Percentiles rank a stretch among this genome's conserved stretches.
Conservation (phyloP, 2,329 filamentous ascomycete genomes). For the Phyllosticta paracitricarpa region DNA sequence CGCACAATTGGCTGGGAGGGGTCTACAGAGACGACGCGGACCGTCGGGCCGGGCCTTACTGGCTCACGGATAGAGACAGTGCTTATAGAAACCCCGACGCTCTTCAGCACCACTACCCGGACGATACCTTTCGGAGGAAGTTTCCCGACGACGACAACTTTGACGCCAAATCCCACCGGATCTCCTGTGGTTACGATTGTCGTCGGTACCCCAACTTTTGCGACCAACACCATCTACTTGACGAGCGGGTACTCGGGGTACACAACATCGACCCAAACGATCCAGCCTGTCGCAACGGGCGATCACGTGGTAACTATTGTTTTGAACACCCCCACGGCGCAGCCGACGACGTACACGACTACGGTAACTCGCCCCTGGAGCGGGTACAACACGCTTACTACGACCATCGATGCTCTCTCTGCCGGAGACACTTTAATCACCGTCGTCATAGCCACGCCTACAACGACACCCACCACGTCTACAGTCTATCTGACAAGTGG, state of each 20-base stretch:
- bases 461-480: not conserved
- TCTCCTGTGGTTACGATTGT: not conserved
- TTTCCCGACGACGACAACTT: not conserved
- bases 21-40: not conserved
- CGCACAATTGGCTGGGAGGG: not conserved
- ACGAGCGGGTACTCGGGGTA: not conserved
- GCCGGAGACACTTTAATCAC: not conserved
- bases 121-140: not conserved
- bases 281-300: not conserved
- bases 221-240: not conserved
- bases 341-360: not conserved
- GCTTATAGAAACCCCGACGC: not conserved
- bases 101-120: not conserved
- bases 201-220: not conserved
- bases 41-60: not conserved
- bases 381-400: not conserved
- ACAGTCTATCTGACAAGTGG: not conserved
- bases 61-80: not conserved
- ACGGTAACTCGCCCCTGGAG: not conserved
- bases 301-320: not conserved
- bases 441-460: not conserved
- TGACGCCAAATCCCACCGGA: not conserved
- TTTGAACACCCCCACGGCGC: not conserved
- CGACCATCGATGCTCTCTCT: not conserved
- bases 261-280: not conserved